Conservation (phyloP, 139 green algal species). For the Spirogloea muscicola region DNA sequence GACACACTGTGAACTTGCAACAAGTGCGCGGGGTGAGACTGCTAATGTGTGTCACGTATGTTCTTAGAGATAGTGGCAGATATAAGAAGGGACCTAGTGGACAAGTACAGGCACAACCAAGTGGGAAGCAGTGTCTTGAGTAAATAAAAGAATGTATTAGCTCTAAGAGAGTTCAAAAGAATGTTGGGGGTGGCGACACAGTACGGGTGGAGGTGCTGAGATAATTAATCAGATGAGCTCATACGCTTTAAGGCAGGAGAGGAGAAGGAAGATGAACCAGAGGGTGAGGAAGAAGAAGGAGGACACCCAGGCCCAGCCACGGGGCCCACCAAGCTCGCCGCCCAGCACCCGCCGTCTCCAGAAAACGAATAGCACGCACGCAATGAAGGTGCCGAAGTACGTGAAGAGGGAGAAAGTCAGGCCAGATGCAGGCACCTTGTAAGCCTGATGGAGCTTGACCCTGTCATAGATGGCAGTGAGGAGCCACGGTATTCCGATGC, state of each 20-base stretch:
- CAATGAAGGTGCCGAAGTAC: slow-evolving; percentile 13
- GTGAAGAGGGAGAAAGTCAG: slow-evolving; percentile 28
- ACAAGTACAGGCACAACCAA: too few relatives aligned
- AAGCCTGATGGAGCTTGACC: slow-evolving; percentile 9
- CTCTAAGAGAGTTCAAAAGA: too few relatives aligned
- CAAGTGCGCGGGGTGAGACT: too few relatives aligned
- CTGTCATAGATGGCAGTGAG: slow-evolving; percentile 35
- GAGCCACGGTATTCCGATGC: slow-evolving; percentile 33
- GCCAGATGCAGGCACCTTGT: slow-evolving; percentile 9
- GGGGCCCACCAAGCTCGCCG: slow-evolving; percentile 31
- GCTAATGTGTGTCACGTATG: too few relatives aligned
- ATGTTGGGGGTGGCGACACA: too few relatives aligned
- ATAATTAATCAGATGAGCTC: too few relatives aligned
- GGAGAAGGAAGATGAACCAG: slow-evolving; percentile 31
- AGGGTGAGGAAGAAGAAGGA: slow-evolving; percentile 17
- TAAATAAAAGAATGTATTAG: too few relatives aligned
- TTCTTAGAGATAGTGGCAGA: too few relatives aligned
- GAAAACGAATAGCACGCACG: slow-evolving; percentile 13
- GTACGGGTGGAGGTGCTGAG: too few relatives aligned
- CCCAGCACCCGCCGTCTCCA: slow-evolving; percentile 13
- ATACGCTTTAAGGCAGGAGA: slow-evolving; percentile 41
- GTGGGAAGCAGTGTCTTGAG: too few relatives aligned
- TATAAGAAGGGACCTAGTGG: too few relatives aligned
- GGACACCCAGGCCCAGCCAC: slow-evolving; percentile 17
- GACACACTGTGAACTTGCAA: too few relatives aligned